Evolutionary conservation across 139 green algal genomes (phyloP).

Genomic region (Chlorella sp.): DNA sequence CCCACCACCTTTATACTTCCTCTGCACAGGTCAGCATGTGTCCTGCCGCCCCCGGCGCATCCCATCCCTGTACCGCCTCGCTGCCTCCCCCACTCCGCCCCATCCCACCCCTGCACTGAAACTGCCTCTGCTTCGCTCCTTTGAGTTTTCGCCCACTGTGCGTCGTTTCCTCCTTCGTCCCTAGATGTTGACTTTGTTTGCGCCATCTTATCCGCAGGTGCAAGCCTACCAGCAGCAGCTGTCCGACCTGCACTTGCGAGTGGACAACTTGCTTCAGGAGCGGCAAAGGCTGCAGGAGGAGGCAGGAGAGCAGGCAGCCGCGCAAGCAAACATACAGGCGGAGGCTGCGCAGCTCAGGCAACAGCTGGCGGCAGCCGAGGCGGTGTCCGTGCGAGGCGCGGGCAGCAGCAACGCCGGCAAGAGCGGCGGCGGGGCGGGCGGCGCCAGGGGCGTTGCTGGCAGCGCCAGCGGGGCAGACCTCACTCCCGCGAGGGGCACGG

Average conservation of each 20-base stretch:
- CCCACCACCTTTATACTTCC: no score
- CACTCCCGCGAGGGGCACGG: background rate
- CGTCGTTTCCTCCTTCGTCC: no score
- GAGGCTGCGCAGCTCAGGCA: background rate
- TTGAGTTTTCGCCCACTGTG: no score
- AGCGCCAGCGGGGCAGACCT: background rate
- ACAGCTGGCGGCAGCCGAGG: background rate
- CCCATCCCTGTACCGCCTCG: no score
- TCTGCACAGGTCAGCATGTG: no score
- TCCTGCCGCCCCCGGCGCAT: no score
- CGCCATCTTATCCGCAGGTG: background rate
- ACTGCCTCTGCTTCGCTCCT: no score
- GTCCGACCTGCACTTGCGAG: slow-evolving; percentile 1
- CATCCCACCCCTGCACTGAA: no score
- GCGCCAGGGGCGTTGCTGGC: background rate
- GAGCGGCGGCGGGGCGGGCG: background rate
- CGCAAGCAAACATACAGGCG: background rate
- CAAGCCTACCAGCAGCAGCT: slow-evolving; percentile 1
- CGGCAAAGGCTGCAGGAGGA: slow-evolving; percentile 14
- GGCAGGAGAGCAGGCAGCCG: background rate
- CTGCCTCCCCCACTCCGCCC: no score
- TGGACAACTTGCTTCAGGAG: slow-evolving; percentile 30
- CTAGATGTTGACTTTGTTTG: no score
- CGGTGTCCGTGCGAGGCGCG: background rate
- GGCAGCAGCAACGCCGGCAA: background rate